A percentile compares a stretch with the other conserved stretches of the same genome.
These are phyloP conservation scores for Secale cereale DNA, from an alignment of 176 grass and related monocot species.

Conservation along the genomic window DNA sequence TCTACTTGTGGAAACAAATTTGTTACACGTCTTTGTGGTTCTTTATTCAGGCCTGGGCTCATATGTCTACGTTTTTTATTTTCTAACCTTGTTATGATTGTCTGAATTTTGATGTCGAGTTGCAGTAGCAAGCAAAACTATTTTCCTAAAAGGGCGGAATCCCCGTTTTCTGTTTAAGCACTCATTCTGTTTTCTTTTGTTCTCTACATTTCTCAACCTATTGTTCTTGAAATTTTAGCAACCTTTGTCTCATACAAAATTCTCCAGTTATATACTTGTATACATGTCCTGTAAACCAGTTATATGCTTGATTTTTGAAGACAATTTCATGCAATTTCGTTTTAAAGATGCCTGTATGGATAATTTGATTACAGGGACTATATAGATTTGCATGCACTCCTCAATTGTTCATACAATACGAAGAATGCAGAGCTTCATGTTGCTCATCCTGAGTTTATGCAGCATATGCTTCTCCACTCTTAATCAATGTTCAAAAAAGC, in stretches of 20 bases:
- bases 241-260: neutral
- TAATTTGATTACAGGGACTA: slow-evolving; percentile 62
- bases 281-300: neutral
- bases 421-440: slow-evolving; percentile 69
- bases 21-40: neutral
- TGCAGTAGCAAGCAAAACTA: neutral
- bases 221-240: slow-evolving; percentile 9
- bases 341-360: slow-evolving; percentile 13
- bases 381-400: slow-evolving; percentile 67
- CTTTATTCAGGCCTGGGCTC: neutral
- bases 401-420: slow-evolving; percentile 70
- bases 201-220: neutral
- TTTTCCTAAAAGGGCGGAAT: neutral
- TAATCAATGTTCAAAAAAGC: too few species aligned
- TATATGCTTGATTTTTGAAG: slow-evolving; percentile 19
- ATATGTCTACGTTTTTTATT: neutral
- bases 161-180: neutral
- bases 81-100: neutral
- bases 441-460: slow-evolving; percentile 71
- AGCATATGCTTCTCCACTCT: too few species aligned
- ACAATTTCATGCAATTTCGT: neutral
- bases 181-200: slow-evolving; percentile 17
- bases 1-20: neutral
- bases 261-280: neutral
- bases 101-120: slow-evolving; percentile 2